A percentile compares a stretch with the other conserved stretches of the same genome.
Evolutionary conservation across 108 stramenopile genomes (phyloP).

Genomic region (Stephanodiscus minutulus): DNA sequence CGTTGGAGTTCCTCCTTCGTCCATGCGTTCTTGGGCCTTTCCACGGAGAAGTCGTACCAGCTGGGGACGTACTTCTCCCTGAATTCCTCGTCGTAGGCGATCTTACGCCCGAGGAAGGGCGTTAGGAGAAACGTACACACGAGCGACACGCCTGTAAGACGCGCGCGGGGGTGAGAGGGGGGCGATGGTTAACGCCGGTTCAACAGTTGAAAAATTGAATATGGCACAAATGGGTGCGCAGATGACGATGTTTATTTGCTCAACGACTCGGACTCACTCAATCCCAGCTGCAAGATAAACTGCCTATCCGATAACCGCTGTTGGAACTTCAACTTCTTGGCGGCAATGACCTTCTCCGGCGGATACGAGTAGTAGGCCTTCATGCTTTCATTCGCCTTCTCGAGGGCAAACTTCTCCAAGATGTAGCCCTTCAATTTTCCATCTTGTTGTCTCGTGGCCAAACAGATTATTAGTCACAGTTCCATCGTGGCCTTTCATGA

Average conservation of each 20-base stretch:
- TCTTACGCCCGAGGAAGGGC: slow-evolving; percentile 76
- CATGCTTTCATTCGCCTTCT: slow-evolving; percentile 72
- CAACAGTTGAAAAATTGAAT: not conserved
- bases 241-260: too few relatives aligned
- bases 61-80: slow-evolving; percentile 69
- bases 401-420: slow-evolving; percentile 66
- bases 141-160: slow-evolving; percentile 45
- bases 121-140: slow-evolving; percentile 62
- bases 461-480: slow-evolving; percentile 25
- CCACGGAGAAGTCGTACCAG: slow-evolving; percentile 82
- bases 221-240: too few relatives aligned
- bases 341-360: slow-evolving; percentile 51
- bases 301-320: slow-evolving; percentile 40
- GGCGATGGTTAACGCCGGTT: not conserved
- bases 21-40: slow-evolving; percentile 73
- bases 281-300: slow-evolving; percentile 54
- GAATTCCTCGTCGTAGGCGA: slow-evolving; percentile 82
- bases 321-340: slow-evolving; percentile 50
- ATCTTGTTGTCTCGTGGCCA: slow-evolving; percentile 25
- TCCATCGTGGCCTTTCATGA: slow-evolving; percentile 53
- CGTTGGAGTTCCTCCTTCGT: slow-evolving; percentile 77
- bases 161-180: not conserved
- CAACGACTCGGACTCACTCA: slow-evolving; percentile 33
- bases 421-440: slow-evolving; percentile 37
- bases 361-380: slow-evolving; percentile 69